These are phyloP conservation scores for Solanum arcanum DNA, from an alignment of 257 asterid species.

Conservation along the genomic window DNA sequence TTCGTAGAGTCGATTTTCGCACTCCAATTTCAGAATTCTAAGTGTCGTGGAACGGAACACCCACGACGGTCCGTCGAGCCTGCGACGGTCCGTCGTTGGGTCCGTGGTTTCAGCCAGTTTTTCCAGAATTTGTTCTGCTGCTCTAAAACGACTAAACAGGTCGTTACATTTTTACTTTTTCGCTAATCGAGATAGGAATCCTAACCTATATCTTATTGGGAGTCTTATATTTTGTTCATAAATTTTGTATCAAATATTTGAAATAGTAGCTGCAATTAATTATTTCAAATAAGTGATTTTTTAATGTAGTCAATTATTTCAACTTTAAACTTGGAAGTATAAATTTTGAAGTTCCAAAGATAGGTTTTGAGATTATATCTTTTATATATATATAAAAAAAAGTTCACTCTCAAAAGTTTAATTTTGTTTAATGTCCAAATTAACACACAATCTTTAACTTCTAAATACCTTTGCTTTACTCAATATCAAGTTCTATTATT, in stretches of 20 bases:
- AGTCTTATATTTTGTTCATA: neutral
- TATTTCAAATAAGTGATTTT: neutral
- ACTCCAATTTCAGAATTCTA: too few relatives aligned
- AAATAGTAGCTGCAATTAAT: neutral
- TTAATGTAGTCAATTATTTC: neutral
- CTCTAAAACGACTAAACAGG: too few relatives aligned
- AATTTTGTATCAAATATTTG: neutral
- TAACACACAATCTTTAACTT: neutral
- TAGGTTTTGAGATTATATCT: neutral
- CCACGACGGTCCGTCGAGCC: too few relatives aligned
- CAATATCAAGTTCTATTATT: neutral
- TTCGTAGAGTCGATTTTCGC: too few relatives aligned
- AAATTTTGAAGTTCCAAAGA: neutral
- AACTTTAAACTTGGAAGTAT: neutral
- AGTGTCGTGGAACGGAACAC: too few relatives aligned
- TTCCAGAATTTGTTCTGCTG: too few relatives aligned
- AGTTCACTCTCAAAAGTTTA: neutral
- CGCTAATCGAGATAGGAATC: neutral
- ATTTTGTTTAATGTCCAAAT: neutral
- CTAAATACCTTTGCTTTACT: neutral
- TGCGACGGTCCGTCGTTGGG: too few relatives aligned
- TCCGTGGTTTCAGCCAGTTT: too few relatives aligned
- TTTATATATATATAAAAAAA: too few relatives aligned
- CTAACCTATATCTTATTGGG: neutral
- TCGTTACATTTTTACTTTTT: too few relatives aligned